Conservation (phyloP, 2,329 filamentous ascomycete genomes). For the Aspergillus cejpii region DNA sequence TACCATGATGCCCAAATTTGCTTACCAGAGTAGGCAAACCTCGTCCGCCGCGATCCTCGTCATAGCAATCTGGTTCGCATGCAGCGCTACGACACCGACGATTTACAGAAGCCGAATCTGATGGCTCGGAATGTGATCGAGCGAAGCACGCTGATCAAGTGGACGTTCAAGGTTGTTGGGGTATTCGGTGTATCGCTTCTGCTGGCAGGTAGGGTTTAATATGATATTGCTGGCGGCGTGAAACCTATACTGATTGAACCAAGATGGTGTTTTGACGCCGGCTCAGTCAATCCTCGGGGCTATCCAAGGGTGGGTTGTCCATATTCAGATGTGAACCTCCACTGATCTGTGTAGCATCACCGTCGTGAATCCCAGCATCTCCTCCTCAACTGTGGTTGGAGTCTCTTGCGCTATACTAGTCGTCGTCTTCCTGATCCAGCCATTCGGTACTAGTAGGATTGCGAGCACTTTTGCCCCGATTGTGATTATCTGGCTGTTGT, state of each 20-base stretch:
- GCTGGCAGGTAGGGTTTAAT: slow-evolving; percentile 36
- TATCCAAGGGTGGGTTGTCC: slow-evolving; percentile 42
- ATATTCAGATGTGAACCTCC: neutral
- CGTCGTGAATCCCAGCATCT: slow-evolving; percentile 45
- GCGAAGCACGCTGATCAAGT: slow-evolving; percentile 41
- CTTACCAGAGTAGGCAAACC: slow-evolving; percentile 39
- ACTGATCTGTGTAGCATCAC: slow-evolving; percentile 24
- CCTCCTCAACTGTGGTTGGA: slow-evolving; percentile 44
- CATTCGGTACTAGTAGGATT: slow-evolving; percentile 48
- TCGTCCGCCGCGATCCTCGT: slow-evolving; percentile 48
- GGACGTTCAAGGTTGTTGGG: slow-evolving; percentile 46
- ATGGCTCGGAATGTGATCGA: slow-evolving; percentile 45
- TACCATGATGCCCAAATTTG: neutral
- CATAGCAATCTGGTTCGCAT: slow-evolving; percentile 45
- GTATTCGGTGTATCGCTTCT: slow-evolving; percentile 51
- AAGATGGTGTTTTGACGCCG: slow-evolving; percentile 50
- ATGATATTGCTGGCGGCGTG: neutral
- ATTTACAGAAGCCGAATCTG: slow-evolving; percentile 41
- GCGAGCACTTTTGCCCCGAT: slow-evolving; percentile 48
- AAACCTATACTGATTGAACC: neutral
- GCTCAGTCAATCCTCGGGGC: slow-evolving; percentile 54
- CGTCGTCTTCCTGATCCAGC: slow-evolving; percentile 49
- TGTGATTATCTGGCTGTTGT: slow-evolving; percentile 50
- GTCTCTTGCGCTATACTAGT: slow-evolving; percentile 50
- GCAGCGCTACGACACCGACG: slow-evolving; percentile 41